phyloP scores from a whole-genome alignment of 2,329 filamentous ascomycete genomes.

The Trichoderma guizhouense region DNA sequence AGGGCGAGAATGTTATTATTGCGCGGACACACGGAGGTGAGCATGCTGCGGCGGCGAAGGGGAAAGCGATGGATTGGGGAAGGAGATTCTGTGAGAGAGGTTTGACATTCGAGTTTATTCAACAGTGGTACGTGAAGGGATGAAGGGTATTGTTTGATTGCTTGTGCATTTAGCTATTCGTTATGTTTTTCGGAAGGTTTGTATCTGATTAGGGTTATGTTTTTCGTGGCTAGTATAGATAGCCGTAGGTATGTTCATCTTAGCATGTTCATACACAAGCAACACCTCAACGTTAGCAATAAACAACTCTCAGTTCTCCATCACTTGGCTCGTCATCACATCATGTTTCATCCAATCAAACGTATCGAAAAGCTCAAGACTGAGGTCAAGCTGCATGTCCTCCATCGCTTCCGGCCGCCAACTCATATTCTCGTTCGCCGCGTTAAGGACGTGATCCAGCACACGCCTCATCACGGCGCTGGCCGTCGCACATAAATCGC shows the following conservation, averaged over 20 bases:
- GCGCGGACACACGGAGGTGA: slow-evolving; percentile 17
- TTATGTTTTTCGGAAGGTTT: not conserved
- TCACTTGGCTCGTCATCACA: not conserved
- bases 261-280: not conserved
- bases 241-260: not conserved
- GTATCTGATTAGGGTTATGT: not conserved
- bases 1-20: slow-evolving; percentile 19
- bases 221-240: not conserved
- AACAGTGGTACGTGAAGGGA: not conserved
- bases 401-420: slow-evolving; percentile 20
- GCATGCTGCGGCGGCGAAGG: not conserved
- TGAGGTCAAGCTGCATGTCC: slow-evolving; percentile 32
- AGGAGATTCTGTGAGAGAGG: not conserved
- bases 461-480: slow-evolving; percentile 49
- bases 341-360: slow-evolving; percentile 37
- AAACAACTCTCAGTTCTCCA: not conserved
- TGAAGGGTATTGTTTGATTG: not conserved
- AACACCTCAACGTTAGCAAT: not conserved
- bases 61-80: slow-evolving; percentile 1
- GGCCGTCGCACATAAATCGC: slow-evolving; percentile 45
- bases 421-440: slow-evolving; percentile 23
- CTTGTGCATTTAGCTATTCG: not conserved
- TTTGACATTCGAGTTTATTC: not conserved
- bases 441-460: slow-evolving; percentile 48
- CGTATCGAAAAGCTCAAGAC: slow-evolving; percentile 41